Evolutionary conservation across 768 basidiomycete species (phyloP), one percentile per base, ranked within the genome.

Genomic region (Gymnopilus junonius): DNA sequence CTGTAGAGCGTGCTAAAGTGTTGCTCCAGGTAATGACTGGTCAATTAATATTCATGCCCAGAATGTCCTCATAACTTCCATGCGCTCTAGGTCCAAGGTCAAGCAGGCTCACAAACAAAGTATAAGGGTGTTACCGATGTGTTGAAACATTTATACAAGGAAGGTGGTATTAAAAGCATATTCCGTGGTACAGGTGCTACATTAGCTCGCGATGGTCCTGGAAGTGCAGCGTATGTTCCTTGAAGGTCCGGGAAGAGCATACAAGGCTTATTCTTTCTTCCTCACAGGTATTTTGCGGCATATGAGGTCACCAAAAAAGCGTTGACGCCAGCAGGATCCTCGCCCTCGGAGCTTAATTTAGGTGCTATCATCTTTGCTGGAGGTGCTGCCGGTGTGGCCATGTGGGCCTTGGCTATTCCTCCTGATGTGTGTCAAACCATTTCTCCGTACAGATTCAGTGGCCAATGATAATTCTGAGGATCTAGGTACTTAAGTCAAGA

Each of bases 401-500:
- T 99, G 97, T 99, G 97, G 97, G 82, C 92, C 17, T 83, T 99
- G 68, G 97, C 94, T 25, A 97, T 99, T 68, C 97, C 97, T 51
- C 96, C 97, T 48, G 97, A 99, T 75, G 96, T 95, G 71, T 66
- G 92, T 65, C 57, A 20, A 25, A 59, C 23, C 48, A 43, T 46
- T 14, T 46, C 55, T 58, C 17, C 15, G 23, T 53, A 8, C 53
- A 11, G 31, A 29, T 34, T 65, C 50, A 42, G 25, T 21, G n/a
- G 37, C 48, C 64, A 54, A 55, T 63, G 55, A 20, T 55, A 37
- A 12, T 17, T 40, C 31, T 21, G 31, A 31, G 43, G 39, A 54
- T 55, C 58, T 70, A 97, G 96, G 95, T 97, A 31, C 77, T 99
- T 68, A 99, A 99, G 82, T 98, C 95, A 20, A 85, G 97, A 64